Base-by-base conservation (phyloP, 2,329 filamentous ascomycete species). In the Fusarium clavum region DNA sequence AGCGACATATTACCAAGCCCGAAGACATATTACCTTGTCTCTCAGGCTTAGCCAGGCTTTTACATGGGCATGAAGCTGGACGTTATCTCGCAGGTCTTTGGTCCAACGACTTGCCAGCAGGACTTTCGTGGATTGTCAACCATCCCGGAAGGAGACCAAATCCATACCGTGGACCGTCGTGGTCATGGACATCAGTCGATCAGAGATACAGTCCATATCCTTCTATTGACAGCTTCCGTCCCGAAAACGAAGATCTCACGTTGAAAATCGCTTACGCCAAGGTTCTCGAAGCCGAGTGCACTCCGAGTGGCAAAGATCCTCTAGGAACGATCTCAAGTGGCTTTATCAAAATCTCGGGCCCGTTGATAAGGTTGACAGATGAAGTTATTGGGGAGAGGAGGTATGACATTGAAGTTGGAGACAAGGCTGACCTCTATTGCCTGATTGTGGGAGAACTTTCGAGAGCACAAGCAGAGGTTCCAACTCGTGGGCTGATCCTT, bases 1-100 rank as follows among this genome's bases (percentile, higher is more conserved):
- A 38, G 18, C 18, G 34, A 38, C 34, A 38, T n/a, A 38, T 38
- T 3, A 38, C 34, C 0, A 38, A 38, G 0, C 6, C 34, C 4
- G 34, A 38, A 38, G 34, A 38, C 1, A 38, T 38, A n/a, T 6
- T 38, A 0, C 34, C 34, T n/a, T 38, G 34, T 7, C 34, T 38
- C 18, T 38, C 34, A 12, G 34, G 34, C 0, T 10, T 38, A 4
- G 34, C 34, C 0, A 3, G 34, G 0, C 34, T 38, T 0, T 4
- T 38, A 5, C 34, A n/a, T 4, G 34, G 34, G 6, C 0, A n/a
- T 7, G 34, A 38, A 7, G 34, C 18, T 12, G 34, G 34, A 4
- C 3, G 18, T 0, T 38, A 38, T 38, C 6, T 38, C 0, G 34
- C 34, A 8, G 34, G 34, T 3, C 34, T 38, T 38, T 38, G 34